Conservation (phyloP, 2,329 filamentous ascomycete species). For the Alternaria brassicae region DNA sequence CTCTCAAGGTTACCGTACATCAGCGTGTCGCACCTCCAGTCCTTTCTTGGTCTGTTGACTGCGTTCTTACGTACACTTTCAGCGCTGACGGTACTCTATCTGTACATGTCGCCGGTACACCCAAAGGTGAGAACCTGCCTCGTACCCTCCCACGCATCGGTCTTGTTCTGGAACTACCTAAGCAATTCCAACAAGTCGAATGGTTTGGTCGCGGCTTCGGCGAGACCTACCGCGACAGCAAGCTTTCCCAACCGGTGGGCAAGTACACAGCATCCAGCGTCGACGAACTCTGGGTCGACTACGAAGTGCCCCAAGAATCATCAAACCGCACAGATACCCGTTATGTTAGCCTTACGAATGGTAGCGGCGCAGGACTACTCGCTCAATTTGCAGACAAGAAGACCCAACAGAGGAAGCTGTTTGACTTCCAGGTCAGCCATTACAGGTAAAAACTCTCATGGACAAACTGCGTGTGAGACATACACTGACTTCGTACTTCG, state of each 20-base stretch:
- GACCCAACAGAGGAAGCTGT: slow-evolving; percentile 22
- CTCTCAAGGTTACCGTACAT: slow-evolving; percentile 52
- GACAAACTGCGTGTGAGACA: too few relatives aligned
- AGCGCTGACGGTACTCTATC: slow-evolving; percentile 54
- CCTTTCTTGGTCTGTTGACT: slow-evolving; percentile 60
- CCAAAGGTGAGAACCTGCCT: slow-evolving; percentile 60
- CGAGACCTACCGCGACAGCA: slow-evolving; percentile 72
- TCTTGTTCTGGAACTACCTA: slow-evolving; percentile 62
- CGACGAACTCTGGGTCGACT: slow-evolving; percentile 62
- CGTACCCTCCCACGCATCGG: slow-evolving; percentile 68
- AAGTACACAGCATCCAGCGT: slow-evolving; percentile 54
- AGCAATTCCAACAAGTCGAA: slow-evolving; percentile 56
- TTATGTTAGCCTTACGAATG: slow-evolving; percentile 57
- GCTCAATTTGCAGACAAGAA: slow-evolving; percentile 41
- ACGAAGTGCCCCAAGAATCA: slow-evolving; percentile 73
- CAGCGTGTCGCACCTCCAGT: slow-evolving; percentile 66
- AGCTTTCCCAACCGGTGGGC: slow-evolving; percentile 63
- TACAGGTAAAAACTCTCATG: too few relatives aligned
- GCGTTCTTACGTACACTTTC: slow-evolving; percentile 61
- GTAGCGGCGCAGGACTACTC: slow-evolving; percentile 20
- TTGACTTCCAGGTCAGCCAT: slow-evolving; percentile 63
- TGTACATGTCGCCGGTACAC: slow-evolving; percentile 56
- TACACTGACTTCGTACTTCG: too few relatives aligned
- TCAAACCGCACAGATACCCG: slow-evolving; percentile 68
- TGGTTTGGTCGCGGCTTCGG: slow-evolving; percentile 72